Evolutionary conservation across 2,329 filamentous ascomycete species (phyloP), one percentile per base, ranked within the genome.

Genomic region (Epicoccum sorghinum): DNA sequence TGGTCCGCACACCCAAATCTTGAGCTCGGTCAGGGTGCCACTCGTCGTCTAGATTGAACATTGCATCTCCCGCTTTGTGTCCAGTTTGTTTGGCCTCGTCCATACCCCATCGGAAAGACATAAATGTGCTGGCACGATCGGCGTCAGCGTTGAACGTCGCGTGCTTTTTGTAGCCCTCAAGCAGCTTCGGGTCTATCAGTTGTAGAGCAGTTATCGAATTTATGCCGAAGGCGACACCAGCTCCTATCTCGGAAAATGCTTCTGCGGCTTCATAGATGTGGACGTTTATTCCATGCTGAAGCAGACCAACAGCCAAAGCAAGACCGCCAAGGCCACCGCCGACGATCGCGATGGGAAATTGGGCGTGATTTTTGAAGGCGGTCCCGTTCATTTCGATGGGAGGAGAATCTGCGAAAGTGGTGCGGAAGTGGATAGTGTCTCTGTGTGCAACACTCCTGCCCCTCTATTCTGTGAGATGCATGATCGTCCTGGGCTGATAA

Each of bases 181-280:
- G 69, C 36, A 78, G 73, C 7, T 62, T 60, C 13, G 65, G 47
- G 46, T 79, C 75, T 49, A 78, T 76, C 7, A 77, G 61, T 38
- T 75, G 71, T 62, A 79, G 77, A 6, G 77, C 74, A 12, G 68
- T 65, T 29, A 78, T 52, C 1, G 74, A 68, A 57, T 79, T 79
- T 10, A 76, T 75, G 1, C 74, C 77, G 4, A 78, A 56, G 2
- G 59, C 64, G 9, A 66, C 57, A 4, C 67, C 66, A 10, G 65
- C 64, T 23, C 67, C 67, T 22, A 66, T 57, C 13, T 64, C 60
- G 0, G 57, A 55, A 42, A 62, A 67, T 8, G 55, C 46, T 9
- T 52, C 33, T 2, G 63, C 62, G n/a, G 60, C 52, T 57, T 70
- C 67, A 42, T 66, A 69, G 41, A 70, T 58, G 4, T 55, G 60